These are phyloP conservation scores for Fusarium agapanthi DNA, from an alignment of 2,329 filamentous ascomycete genomes.

Conservation along the genomic window DNA sequence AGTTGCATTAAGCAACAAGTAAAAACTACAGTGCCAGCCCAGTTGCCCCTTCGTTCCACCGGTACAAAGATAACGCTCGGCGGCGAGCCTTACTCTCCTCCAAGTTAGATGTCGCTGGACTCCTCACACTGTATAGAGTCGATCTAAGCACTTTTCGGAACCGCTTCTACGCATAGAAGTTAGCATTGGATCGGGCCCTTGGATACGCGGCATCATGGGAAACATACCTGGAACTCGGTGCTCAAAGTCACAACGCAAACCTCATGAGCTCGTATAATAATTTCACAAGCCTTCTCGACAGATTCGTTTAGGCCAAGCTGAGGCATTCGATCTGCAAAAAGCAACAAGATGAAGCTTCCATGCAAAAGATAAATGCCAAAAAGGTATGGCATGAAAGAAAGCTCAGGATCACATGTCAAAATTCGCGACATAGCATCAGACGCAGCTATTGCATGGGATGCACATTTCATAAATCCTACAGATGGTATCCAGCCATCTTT, in stretches of 20 bases:
- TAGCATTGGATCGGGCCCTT: fast-evolving
- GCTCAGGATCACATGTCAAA: neutral
- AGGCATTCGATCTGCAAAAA: neutral
- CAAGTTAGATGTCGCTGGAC: neutral
- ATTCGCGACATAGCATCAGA: neutral
- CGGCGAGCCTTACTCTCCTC: neutral
- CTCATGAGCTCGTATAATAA: neutral
- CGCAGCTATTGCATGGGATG: neutral
- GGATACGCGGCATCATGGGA: fast-evolving
- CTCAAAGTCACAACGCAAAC: neutral
- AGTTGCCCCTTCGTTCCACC: neutral
- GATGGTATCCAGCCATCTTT: conserved; percentile 1
- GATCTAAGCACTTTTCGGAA: neutral
- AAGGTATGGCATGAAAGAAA: neutral
- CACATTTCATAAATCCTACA: neutral
- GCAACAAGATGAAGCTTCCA: neutral
- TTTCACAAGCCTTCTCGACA: neutral
- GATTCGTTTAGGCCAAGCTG: neutral
- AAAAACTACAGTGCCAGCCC: neutral
- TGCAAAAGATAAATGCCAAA: neutral
- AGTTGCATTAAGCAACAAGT: fast-evolving
- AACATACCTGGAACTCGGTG: neutral
- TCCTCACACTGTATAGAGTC: neutral
- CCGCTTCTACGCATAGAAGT: neutral
- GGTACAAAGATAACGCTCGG: neutral